Evolutionary conservation across 2,329 filamentous ascomycete genomes (phyloP).

Genomic region (Pleurostoma richardsiae): DNA sequence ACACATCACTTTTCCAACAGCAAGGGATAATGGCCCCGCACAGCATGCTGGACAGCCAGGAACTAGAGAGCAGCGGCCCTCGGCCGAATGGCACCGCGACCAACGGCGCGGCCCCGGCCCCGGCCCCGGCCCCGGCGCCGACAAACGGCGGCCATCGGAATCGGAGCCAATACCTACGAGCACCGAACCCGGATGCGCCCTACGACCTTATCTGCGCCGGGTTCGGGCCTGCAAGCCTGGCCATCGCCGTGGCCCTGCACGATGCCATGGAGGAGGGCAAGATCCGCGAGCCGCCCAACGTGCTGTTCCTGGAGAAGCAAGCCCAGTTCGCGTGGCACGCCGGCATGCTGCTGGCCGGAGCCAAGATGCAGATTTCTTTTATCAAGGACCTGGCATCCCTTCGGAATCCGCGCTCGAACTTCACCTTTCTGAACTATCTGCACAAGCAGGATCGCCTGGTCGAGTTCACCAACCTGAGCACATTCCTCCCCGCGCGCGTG

Average conservation of each 20-base stretch:
- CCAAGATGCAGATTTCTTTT: slow-evolving; percentile 97
- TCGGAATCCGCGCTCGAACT: slow-evolving; percentile 80
- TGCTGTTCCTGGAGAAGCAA: slow-evolving; percentile 87
- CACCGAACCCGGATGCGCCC: slow-evolving; percentile 55
- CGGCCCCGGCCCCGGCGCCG: slow-evolving; percentile 2
- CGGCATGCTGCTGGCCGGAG: slow-evolving; percentile 88
- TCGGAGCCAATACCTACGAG: slow-evolving; percentile 26
- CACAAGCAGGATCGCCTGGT: slow-evolving; percentile 76
- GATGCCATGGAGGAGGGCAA: slow-evolving; percentile 60
- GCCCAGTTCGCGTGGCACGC: slow-evolving; percentile 83
- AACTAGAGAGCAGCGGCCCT: slow-evolving; percentile 5
- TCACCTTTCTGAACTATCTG: slow-evolving; percentile 95
- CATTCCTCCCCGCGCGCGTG: slow-evolving; percentile 77
- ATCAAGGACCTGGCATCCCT: slow-evolving; percentile 92
- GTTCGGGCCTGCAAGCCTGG: slow-evolving; percentile 86
- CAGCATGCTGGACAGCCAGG: slow-evolving; percentile 8
- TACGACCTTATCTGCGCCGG: slow-evolving; percentile 88
- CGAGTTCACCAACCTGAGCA: slow-evolving; percentile 85
- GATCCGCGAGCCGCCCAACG: slow-evolving; percentile 53
- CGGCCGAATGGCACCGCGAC: background rate
- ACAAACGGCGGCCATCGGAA: slow-evolving; percentile 6
- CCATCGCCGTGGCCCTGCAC: slow-evolving; percentile 83
- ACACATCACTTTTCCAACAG: background rate
- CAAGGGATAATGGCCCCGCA: slow-evolving; percentile 7
- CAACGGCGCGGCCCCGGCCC: slow-evolving; percentile 5